A percentile compares a stretch with the other conserved stretches of the same genome.
phyloP scores from a whole-genome alignment of 2,329 filamentous ascomycete genomes.

The Epicoccum nigrum region DNA sequence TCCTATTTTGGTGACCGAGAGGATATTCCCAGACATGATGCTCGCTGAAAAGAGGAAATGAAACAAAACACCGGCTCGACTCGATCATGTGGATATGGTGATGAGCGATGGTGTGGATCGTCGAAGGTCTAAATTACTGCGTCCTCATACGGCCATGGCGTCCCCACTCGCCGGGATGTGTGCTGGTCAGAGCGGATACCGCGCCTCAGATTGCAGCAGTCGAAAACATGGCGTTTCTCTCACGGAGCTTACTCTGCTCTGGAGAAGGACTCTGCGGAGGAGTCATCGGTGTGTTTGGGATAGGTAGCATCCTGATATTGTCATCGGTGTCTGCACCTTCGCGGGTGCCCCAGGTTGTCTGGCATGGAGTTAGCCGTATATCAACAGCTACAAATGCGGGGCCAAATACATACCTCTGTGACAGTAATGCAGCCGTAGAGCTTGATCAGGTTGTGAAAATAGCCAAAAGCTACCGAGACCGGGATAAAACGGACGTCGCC shows the following conservation, averaged over 20 bases:
- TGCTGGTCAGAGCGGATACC: conserved; percentile 31
- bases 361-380: conserved; percentile 26
- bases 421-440: conserved; percentile 81
- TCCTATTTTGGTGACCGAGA: conserved; percentile 41
- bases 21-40: conserved; percentile 33
- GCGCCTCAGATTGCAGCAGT: conserved; percentile 37
- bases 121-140: conserved; percentile 47
- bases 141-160: conserved; percentile 32
- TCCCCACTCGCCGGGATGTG: conserved; percentile 26
- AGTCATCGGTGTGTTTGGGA: conserved; percentile 41
- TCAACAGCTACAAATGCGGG: conserved; percentile 31
- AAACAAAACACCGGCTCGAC: conserved; percentile 18
- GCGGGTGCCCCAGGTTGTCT: conserved; percentile 96
- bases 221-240: conserved; percentile 40
- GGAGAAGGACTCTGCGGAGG: conserved; percentile 44
- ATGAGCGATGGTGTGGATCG: conserved; percentile 33
- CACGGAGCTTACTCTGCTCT: conserved; percentile 43
- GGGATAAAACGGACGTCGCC: conserved; percentile 80
- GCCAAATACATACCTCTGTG: conserved; percentile 45
- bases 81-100: conserved; percentile 25
- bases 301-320: conserved; percentile 49
- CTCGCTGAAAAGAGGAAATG: conserved; percentile 29
- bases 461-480: conserved; percentile 88
- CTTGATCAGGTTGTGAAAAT: conserved; percentile 92
- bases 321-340: conserved; percentile 83